Evolutionary conservation across 2,329 filamentous ascomycete species (phyloP), one percentile per base, ranked within the genome.

Genomic region (Diaporthe humulicola): DNA sequence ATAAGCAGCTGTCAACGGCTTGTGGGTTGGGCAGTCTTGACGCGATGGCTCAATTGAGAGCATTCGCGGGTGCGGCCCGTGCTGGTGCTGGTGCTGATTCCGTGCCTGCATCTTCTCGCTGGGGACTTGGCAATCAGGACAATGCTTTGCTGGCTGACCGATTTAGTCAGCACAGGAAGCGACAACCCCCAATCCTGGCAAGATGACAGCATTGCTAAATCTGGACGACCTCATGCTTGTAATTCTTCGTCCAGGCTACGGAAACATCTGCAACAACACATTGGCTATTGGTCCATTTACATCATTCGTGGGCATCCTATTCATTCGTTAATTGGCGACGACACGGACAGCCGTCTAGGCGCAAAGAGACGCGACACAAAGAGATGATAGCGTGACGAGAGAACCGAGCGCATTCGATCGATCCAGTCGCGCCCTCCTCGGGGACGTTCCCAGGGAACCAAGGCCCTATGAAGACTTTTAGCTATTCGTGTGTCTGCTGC

Each of bases 401-500:
- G 48, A 69, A 12, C 64, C 33, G 22, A 54, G 33, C 48, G 15
- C 64, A 54, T 69, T 54, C 64, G 9, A 54, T 40, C 64, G n/a
- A 69, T 54, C 48, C 33, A 22, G 22, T 38, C 64, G 15, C n/a
- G 12, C 48, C 64, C 64, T 52, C 30, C 45, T 69, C 64, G 71
- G 71, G 67, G 57, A 75, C 57, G 19, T 74, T 64, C 73, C 38
- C 57, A 33, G 45, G 50, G 30, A 9, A 64, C n/a, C 17, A 38
- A 71, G 57, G 56, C 74, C 74, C 54, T 71, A 76, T 76, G 75
- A 70, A 60, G 75, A 33, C 69, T 64, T 66, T 60, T 28, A 45
- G 28, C 40, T 50, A 52, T 36, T 19, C 61, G 38, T 73, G 69
- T 61, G 71, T 79, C 77, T 75, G 78, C 80, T 83, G 78, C 80